Base-by-base conservation (phyloP, 2,329 filamentous ascomycete species). In the Chalaropsis ovoidea region DNA sequence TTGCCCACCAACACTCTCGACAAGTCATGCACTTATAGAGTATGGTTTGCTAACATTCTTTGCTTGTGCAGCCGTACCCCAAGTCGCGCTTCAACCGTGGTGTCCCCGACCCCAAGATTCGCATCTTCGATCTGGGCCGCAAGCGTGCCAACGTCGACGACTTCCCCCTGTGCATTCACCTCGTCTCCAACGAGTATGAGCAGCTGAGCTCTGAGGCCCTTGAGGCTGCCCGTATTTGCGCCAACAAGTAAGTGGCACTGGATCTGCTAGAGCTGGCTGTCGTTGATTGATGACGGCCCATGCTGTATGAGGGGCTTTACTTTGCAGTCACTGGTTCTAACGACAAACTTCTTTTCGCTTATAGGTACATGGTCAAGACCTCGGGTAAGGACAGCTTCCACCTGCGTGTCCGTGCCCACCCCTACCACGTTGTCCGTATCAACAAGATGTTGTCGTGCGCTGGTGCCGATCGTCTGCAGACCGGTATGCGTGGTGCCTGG, bases 401-500 rank as follows among this genome's bases (percentile, higher is more conserved):
- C 78, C 80, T 88, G 72, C 85, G 86, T 74, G 83, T 88, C 76
- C 86, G 94, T 77, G 92, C 91, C 77, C 94, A 99, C 86, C 94
- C 94, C 72, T 99, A 90, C 90, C 94, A 99, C 86, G 94, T 99
- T 82, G 89, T 99, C 85, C 94, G 94, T 82, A 99, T 99, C 92
- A 99, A 99, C 91, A 99, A 99, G 89, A 99, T 99, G 94, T 93
- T 99, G 90, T 97, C 94, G 78, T 99, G 94, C 81, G 94, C 94
- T 77, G 94, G 94, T 86, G 94, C 94, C 87, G 94, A 99, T 97
- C 91, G 94, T 88, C 85, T 99, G 81, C 94, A 99, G 83, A 99
- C 94, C 74, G 94, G 94, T 85, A 99, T 99, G 94, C 93, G 94
- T 88, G 94, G 94, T 87, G 94, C 94, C 75, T 99, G 91, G 87